Evolutionary conservation across 1,284 basidiomycete genomes (phyloP).

Genomic region (Somion occarium): DNA sequence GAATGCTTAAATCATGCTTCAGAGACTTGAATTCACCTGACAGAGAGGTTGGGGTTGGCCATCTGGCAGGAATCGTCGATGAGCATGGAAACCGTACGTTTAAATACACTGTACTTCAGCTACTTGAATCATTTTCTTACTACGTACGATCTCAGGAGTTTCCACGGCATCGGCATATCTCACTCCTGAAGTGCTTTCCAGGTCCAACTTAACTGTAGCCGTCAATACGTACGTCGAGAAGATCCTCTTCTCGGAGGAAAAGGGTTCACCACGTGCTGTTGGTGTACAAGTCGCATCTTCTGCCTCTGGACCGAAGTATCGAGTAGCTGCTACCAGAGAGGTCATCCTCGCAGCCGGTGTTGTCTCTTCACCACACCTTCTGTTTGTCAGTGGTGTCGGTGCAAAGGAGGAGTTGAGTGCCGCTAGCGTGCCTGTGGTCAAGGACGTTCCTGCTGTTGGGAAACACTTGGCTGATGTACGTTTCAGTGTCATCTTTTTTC

Average conservation of each 20-base stretch:
- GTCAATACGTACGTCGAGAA: slow-evolving; percentile 27
- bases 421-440: slow-evolving; percentile 33
- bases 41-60: slow-evolving; percentile 23
- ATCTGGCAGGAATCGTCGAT: slow-evolving; percentile 25
- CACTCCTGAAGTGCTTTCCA: slow-evolving; percentile 24
- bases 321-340: slow-evolving; percentile 30
- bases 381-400: slow-evolving; percentile 47
- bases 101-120: too few relatives aligned
- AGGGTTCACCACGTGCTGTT: slow-evolving; percentile 16
- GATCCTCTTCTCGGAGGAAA: slow-evolving; percentile 19
- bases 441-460: slow-evolving; percentile 38
- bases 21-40: slow-evolving; percentile 29
- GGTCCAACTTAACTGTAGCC: slow-evolving; percentile 38
- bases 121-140: too few relatives aligned
- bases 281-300: slow-evolving; percentile 28
- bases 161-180: slow-evolving; percentile 39
- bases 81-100: slow-evolving; percentile 28
- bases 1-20: not conserved
- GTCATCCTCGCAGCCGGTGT: slow-evolving; percentile 39
- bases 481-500: not conserved
- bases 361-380: slow-evolving; percentile 40
- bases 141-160: too few relatives aligned
- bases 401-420: slow-evolving; percentile 30
- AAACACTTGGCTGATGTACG: slow-evolving; percentile 36
- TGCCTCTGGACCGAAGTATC: slow-evolving; percentile 17